phyloP scores from a whole-genome alignment of 495 filamentous ascomycete genomes.

The Penicillium manginii region DNA sequence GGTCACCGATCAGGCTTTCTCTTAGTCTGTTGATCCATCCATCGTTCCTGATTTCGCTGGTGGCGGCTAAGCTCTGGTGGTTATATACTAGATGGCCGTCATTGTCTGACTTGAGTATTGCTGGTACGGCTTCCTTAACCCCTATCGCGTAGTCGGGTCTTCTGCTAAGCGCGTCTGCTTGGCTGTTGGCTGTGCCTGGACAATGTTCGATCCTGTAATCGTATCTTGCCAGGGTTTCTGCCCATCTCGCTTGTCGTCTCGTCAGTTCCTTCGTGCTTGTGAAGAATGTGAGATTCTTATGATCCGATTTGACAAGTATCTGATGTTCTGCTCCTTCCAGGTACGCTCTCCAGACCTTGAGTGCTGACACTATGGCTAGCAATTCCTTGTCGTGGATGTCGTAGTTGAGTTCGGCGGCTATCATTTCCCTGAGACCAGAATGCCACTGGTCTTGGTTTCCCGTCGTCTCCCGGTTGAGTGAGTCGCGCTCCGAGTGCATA shows the following conservation, averaged over 20 bases:
- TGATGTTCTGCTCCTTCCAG: conserved; percentile 17
- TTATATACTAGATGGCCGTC: conserved; percentile 13
- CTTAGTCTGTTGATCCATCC: conserved; percentile 4
- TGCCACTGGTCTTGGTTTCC: conserved; percentile 13
- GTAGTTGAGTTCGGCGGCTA: conserved; percentile 35
- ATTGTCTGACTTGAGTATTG: conserved; percentile 14
- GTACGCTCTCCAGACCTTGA: conserved; percentile 33
- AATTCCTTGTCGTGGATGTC: conserved; percentile 36
- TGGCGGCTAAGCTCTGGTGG: conserved; percentile 3
- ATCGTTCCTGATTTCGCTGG: conserved; percentile 3
- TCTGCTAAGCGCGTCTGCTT: conserved; percentile 16
- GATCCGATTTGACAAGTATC: conserved; percentile 21
- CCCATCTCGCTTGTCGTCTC: conserved; percentile 15
- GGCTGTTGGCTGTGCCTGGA: conserved; percentile 17
- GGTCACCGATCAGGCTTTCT: neutral
- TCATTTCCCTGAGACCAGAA: conserved; percentile 32
- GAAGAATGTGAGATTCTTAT: conserved; percentile 27
- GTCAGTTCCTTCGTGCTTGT: conserved; percentile 21
- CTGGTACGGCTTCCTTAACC: conserved; percentile 10
- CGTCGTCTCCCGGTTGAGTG: neutral
- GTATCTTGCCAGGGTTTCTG: conserved; percentile 12
- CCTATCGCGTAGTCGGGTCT: conserved; percentile 16
- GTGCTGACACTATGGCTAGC: conserved; percentile 27
- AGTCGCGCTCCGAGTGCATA: conserved; percentile 10
- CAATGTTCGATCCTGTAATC: conserved; percentile 22